phyloP scores from a whole-genome alignment of 495 filamentous ascomycete species.

The Evernia prunastri region DNA sequence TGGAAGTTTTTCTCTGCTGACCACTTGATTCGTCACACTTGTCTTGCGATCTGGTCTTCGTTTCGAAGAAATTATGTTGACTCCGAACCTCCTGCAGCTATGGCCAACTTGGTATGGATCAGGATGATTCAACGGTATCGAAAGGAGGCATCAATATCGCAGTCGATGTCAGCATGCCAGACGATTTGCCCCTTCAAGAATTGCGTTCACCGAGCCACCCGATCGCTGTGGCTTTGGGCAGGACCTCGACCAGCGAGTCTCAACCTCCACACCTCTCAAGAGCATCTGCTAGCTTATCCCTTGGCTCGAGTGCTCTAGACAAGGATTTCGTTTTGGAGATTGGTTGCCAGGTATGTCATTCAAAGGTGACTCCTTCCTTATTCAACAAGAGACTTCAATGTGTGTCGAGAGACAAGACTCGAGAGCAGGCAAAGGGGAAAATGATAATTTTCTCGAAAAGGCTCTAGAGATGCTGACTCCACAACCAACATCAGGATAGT shows the following conservation, averaged over 20 bases:
- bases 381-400: neutral
- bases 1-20: no score
- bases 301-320: slow-evolving; percentile 28
- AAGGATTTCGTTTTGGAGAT: slow-evolving; percentile 50
- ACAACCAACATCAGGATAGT: slow-evolving; percentile 33
- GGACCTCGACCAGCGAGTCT: slow-evolving; percentile 39
- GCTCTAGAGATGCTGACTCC: neutral
- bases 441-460: neutral
- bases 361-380: neutral
- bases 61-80: neutral
- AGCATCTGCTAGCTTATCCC: slow-evolving; percentile 55
- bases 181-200: slow-evolving; percentile 47
- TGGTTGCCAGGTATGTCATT: slow-evolving; percentile 31
- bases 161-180: slow-evolving; percentile 53
- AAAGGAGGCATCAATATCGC: slow-evolving; percentile 48
- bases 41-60: neutral
- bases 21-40: neutral
- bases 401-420: no score
- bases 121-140: neutral
- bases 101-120: slow-evolving; percentile 32
- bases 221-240: slow-evolving; percentile 56
- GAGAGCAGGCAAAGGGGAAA: neutral
- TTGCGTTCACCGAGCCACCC: slow-evolving; percentile 63
- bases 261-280: slow-evolving; percentile 45
- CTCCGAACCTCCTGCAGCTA: slow-evolving; percentile 23